Conservation (phyloP, 2,329 filamentous ascomycete species). For the Talaromyces sp. region DNA sequence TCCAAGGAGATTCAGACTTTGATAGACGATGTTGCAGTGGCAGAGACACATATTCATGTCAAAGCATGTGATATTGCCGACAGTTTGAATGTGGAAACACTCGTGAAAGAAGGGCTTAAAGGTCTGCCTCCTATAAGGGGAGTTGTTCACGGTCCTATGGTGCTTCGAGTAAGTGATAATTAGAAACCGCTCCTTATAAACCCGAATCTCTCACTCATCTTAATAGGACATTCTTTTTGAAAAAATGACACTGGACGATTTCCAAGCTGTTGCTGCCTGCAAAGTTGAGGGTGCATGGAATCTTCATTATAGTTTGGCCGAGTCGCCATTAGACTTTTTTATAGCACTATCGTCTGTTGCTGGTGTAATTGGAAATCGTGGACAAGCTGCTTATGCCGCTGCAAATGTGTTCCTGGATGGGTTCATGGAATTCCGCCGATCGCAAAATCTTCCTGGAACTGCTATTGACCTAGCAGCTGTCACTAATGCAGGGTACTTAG, state of each 20-base stretch:
- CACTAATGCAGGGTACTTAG: slow-evolving; percentile 6
- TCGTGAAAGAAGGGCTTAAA: slow-evolving; percentile 16
- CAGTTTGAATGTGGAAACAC: slow-evolving; percentile 22
- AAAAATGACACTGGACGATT: slow-evolving; percentile 24
- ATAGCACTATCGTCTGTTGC: slow-evolving; percentile 4
- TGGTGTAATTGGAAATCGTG: slow-evolving; percentile 6
- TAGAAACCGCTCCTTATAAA: not conserved
- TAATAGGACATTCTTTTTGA: slow-evolving; percentile 24
- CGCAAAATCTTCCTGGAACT: slow-evolving; percentile 12
- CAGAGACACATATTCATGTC: slow-evolving; percentile 16
- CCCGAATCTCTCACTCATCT: not conserved
- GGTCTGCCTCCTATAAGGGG: slow-evolving; percentile 34
- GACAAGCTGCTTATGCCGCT: slow-evolving; percentile 7
- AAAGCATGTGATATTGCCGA: slow-evolving; percentile 30
- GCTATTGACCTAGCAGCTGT: slow-evolving; percentile 7
- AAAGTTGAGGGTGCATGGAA: slow-evolving; percentile 19
- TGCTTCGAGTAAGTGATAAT: slow-evolving; percentile 22
- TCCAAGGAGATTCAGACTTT: slow-evolving; percentile 15
- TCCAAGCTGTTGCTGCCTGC: slow-evolving; percentile 13
- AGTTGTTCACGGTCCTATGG: slow-evolving; percentile 44
- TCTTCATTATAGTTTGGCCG: slow-evolving; percentile 19
- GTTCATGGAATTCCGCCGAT: slow-evolving; percentile 22
- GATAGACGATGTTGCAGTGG: slow-evolving; percentile 13
- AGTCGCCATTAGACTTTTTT: slow-evolving; percentile 10
- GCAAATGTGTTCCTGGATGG: slow-evolving; percentile 28